Conservation (phyloP, 75 land plant species). For the Chamaecyparis obtusa region DNA sequence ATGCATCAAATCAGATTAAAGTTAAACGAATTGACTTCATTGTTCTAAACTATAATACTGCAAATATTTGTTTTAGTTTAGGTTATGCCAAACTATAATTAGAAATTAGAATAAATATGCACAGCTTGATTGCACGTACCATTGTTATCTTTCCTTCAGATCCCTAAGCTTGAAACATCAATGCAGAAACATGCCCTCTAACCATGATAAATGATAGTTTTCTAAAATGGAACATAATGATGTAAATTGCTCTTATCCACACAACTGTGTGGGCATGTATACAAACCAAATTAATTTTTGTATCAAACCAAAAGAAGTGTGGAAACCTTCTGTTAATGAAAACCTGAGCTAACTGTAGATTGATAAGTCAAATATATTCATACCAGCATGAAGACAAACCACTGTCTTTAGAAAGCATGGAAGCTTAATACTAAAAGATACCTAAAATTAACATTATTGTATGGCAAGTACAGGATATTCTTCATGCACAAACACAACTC, state of each 20-base stretch:
- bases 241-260: neutral
- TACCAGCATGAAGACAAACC: neutral
- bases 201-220: neutral
- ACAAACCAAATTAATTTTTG: neutral
- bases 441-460: neutral
- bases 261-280: neutral
- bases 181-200: neutral
- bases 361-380: neutral
- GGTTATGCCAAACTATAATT: neutral
- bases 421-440: neutral
- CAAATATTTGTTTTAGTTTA: too few relatives aligned
- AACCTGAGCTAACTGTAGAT: neutral
- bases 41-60: neutral
- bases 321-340: neutral
- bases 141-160: neutral
- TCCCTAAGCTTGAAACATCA: neutral
- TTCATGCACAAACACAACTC: neutral
- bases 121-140: neutral
- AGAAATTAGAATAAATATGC: too few relatives aligned
- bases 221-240: neutral
- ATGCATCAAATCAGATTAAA: neutral
- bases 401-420: neutral
- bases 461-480: neutral
- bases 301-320: neutral
- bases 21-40: neutral